These are phyloP conservation scores for Lachancea fermentati DNA, from an alignment of 805 yeast species.

Conservation along the genomic window DNA sequence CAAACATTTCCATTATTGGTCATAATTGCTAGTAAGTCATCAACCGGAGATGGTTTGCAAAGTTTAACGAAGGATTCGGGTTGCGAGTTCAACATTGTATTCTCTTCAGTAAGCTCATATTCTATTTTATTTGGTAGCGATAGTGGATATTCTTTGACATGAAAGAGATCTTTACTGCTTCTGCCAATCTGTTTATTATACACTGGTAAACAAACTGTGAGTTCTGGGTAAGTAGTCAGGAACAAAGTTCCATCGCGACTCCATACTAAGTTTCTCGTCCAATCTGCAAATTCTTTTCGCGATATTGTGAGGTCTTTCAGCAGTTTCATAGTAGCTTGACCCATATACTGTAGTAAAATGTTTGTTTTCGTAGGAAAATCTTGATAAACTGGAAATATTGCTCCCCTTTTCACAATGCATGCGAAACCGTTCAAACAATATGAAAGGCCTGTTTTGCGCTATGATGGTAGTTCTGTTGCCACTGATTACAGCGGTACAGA, in stretches of 20 bases:
- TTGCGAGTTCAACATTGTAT: conserved; percentile 25
- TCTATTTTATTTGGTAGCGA: conserved; percentile 25
- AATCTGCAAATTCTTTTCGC: conserved; percentile 27
- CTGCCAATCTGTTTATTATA: conserved; percentile 16
- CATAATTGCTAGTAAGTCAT: conserved; percentile 20
- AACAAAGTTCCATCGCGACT: conserved; percentile 27
- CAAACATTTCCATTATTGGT: conserved; percentile 28
- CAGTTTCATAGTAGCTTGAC: conserved; percentile 21
- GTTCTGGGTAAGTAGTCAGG: conserved; percentile 23
- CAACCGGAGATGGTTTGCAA: conserved; percentile 20
- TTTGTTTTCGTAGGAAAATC: not conserved
- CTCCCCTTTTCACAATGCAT: not conserved
- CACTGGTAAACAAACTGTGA: conserved; percentile 26
- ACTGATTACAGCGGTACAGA: not conserved
- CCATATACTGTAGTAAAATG: not conserved
- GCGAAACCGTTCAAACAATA: not conserved
- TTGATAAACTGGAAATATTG: not conserved
- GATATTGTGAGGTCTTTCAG: conserved; percentile 24
- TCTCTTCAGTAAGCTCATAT: conserved; percentile 18
- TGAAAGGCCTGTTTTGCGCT: not conserved
- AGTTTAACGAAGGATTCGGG: conserved; percentile 22
- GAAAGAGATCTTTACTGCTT: conserved; percentile 22
- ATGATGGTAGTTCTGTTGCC: not conserved
- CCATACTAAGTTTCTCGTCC: conserved; percentile 27
- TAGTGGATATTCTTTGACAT: conserved; percentile 22